Evolutionary conservation across 2,329 filamentous ascomycete species (phyloP).

Genomic region (Knoxdaviesia capensis): DNA sequence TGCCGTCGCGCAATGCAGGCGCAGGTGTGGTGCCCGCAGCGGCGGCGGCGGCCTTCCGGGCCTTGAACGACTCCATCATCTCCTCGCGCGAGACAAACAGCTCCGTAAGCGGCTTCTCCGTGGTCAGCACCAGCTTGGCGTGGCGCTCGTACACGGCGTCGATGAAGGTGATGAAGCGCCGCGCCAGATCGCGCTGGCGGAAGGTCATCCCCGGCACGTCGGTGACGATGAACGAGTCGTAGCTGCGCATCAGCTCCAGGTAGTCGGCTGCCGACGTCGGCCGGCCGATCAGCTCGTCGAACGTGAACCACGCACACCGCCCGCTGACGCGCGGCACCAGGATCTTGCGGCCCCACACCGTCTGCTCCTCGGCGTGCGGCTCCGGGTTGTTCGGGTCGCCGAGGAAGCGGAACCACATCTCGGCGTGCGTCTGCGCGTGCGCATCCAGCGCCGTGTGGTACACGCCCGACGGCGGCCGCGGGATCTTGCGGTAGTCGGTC

Average conservation of each 20-base stretch:
- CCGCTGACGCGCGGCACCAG: constrained; percentile 74
- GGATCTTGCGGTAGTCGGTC: constrained; percentile 95
- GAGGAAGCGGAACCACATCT: constrained; percentile 91
- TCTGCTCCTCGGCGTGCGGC: constrained; percentile 59
- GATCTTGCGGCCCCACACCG: constrained; percentile 85
- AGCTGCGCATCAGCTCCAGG: constrained; percentile 72
- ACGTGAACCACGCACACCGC: constrained; percentile 74
- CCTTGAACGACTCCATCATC: constrained; percentile 36
- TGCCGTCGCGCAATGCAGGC: constrained; percentile 17
- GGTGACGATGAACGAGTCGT: constrained; percentile 83
- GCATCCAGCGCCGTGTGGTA: constrained; percentile 78
- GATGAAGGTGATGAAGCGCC: constrained; percentile 93
- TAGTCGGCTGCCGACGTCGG: constrained; percentile 92
- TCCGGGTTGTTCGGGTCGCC: constrained; percentile 60
- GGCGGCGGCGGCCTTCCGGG: constrained; percentile 17
- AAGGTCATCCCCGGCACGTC: constrained; percentile 85
- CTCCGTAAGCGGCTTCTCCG: constrained; percentile 63
- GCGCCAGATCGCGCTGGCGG: constrained; percentile 65
- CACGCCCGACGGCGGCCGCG: constrained; percentile 76
- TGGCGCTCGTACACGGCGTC: constrained; percentile 86
- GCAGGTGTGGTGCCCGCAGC: neutral
- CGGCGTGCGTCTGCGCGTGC: constrained; percentile 58
- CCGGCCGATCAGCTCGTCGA: constrained; percentile 73
- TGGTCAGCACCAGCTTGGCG: constrained; percentile 90
- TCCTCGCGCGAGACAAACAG: constrained; percentile 66